phyloP scores from a whole-genome alignment of 257 asterid species.

The Solanum clarkiae region DNA sequence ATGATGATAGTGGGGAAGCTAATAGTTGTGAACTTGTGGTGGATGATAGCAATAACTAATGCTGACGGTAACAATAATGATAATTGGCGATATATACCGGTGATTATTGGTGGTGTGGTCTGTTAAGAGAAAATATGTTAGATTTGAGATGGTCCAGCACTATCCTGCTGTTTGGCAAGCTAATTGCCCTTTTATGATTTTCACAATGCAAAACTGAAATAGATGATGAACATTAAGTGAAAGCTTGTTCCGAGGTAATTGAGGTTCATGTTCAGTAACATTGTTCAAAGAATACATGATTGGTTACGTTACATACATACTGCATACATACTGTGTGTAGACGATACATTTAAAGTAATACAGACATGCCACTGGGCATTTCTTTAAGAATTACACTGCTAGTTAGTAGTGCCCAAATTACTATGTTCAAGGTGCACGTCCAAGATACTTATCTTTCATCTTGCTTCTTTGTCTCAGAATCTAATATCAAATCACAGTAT shows the following conservation, averaged over 20 bases:
- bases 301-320: conserved; percentile 4
- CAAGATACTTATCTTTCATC: background rate
- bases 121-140: background rate
- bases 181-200: background rate
- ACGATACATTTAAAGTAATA: background rate
- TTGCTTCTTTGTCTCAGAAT: background rate
- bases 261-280: background rate
- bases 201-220: background rate
- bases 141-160: background rate
- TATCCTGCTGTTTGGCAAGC: background rate
- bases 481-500: conserved; percentile 5
- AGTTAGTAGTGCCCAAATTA: background rate
- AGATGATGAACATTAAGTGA: background rate
- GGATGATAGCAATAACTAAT: too few species aligned
- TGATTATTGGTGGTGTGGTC: background rate
- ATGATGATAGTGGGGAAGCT: too few species aligned
- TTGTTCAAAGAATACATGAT: conserved; percentile 14
- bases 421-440: conserved; percentile 6
- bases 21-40: background rate
- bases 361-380: background rate
- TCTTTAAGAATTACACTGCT: background rate
- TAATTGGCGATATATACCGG: background rate
- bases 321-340: conserved; percentile 3
- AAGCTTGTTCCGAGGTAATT: background rate
- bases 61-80: background rate